These are phyloP conservation scores for Chaetomium tenue DNA, from an alignment of 495 filamentous ascomycete species.

Conservation along the genomic window DNA sequence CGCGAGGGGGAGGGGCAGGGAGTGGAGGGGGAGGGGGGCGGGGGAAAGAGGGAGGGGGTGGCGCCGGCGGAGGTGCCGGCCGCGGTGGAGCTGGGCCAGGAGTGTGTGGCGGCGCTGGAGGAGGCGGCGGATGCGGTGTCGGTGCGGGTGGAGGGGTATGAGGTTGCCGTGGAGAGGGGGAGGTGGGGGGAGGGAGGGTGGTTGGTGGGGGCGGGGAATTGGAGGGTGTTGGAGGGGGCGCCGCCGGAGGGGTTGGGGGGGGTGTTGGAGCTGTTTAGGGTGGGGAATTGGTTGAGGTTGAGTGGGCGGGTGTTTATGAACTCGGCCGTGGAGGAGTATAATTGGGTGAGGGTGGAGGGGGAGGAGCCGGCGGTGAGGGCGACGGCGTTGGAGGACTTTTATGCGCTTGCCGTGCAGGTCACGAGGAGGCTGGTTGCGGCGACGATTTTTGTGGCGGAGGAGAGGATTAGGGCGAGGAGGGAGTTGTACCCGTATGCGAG, in stretches of 20 bases:
- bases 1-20: no score
- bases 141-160: constrained; percentile 54
- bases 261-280: constrained; percentile 47
- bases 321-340: constrained; percentile 56
- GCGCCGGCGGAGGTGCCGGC: constrained; percentile 58
- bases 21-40: no score
- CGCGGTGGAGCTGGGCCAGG: constrained; percentile 68
- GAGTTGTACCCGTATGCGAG: constrained; percentile 35
- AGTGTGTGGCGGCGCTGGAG: constrained; percentile 66
- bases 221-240: constrained; percentile 23
- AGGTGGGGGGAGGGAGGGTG: constrained; percentile 45
- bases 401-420: constrained; percentile 62
- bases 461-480: constrained; percentile 47
- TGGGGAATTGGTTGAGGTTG: constrained; percentile 61
- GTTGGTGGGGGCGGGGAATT: constrained; percentile 11
- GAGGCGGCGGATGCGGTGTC: constrained; percentile 61
- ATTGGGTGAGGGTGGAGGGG: constrained; percentile 57
- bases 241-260: background rate
- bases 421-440: constrained; percentile 68
- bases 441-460: constrained; percentile 62
- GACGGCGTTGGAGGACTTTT: constrained; percentile 70
- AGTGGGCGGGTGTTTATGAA: constrained; percentile 79
- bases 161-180: constrained; percentile 53
- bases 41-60: constrained; percentile 33
- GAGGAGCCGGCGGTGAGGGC: constrained; percentile 63